A percentile compares a stretch with the other conserved stretches of the same genome.
phyloP scores from a whole-genome alignment of 768 basidiomycete species.

The Boletus reticuloceps region DNA sequence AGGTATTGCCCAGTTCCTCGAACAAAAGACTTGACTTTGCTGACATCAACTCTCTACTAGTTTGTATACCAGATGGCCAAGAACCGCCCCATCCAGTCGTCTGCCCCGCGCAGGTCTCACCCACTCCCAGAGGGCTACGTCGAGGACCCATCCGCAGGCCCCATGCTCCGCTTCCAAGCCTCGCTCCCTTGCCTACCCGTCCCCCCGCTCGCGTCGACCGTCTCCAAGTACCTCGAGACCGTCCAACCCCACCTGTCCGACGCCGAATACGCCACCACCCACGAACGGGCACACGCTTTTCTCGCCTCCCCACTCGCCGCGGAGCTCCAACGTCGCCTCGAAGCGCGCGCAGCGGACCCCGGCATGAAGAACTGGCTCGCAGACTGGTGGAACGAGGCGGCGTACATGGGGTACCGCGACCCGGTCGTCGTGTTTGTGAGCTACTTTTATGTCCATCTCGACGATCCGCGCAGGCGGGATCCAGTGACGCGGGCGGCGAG shows the following conservation, averaged over 20 bases:
- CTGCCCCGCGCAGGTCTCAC: slow-evolving; percentile 20
- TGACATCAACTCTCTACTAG: neutral
- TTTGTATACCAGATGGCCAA: slow-evolving; percentile 25
- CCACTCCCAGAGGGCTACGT: slow-evolving; percentile 43
- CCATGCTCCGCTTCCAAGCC: slow-evolving; percentile 73
- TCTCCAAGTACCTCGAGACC: slow-evolving; percentile 85
- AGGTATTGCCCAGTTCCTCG: neutral
- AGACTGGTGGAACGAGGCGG: slow-evolving; percentile 97
- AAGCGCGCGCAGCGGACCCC: slow-evolving; percentile 66
- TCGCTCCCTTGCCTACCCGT: slow-evolving; percentile 80
- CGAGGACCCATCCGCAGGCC: slow-evolving; percentile 54
- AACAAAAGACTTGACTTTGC: neutral
- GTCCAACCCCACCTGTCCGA: slow-evolving; percentile 74
- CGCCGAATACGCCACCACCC: slow-evolving; percentile 57
- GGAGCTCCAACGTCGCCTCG: slow-evolving; percentile 74
- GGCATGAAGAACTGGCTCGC: slow-evolving; percentile 77
- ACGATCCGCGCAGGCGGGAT: slow-evolving; percentile 51
- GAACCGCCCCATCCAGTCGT: slow-evolving; percentile 30
- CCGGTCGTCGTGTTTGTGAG: slow-evolving; percentile 89
- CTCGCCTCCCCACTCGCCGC: slow-evolving; percentile 63
- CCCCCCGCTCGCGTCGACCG: slow-evolving; percentile 77
- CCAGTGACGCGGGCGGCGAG: slow-evolving; percentile 76
- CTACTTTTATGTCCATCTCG: slow-evolving; percentile 91
- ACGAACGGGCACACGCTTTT: slow-evolving; percentile 62
- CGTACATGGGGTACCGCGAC: slow-evolving; percentile 86